Conservation (phyloP, 2,329 filamentous ascomycete species). For the Phialophora chinensis region DNA sequence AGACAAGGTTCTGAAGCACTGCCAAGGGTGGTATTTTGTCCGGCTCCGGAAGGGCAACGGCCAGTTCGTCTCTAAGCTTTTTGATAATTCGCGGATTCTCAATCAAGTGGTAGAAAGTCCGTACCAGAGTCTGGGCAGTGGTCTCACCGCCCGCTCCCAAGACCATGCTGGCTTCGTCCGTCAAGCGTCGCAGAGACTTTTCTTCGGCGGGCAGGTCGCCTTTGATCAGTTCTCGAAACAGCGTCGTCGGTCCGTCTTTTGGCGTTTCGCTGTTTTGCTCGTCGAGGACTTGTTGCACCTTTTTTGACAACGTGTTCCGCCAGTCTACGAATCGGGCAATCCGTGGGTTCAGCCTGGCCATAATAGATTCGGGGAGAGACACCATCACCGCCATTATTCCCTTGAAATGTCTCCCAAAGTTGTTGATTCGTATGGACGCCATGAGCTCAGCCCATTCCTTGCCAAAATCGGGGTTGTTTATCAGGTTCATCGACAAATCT, state of each 20-base stretch:
- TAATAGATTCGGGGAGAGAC: not conserved
- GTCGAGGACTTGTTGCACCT: conserved; percentile 10
- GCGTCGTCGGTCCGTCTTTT: conserved; percentile 23
- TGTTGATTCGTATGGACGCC: not conserved
- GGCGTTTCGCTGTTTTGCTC: conserved; percentile 12
- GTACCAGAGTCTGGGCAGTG: conserved; percentile 41
- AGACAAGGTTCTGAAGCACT: conserved; percentile 50
- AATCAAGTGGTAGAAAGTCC: conserved; percentile 43
- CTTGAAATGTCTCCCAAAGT: conserved; percentile 11
- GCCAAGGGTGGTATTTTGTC: conserved; percentile 35
- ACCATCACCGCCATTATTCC: not conserved
- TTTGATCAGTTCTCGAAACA: conserved; percentile 44
- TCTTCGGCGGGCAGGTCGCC: conserved; percentile 42
- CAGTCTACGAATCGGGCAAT: not conserved
- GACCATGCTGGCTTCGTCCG: conserved; percentile 44
- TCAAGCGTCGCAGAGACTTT: conserved; percentile 45
- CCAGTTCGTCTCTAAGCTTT: conserved; percentile 29
- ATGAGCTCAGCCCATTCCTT: conserved; percentile 15
- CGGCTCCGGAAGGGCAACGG: conserved; percentile 23
- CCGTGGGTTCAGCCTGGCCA: not conserved
- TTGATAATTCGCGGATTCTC: conserved; percentile 17
- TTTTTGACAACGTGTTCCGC: not conserved
- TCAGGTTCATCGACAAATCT: conserved; percentile 19
- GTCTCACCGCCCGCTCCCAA: conserved; percentile 45
- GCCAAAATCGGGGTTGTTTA: conserved; percentile 35